phyloP scores from a whole-genome alignment of 345 rosid genomes.

The Lenwebbia sp. region DNA sequence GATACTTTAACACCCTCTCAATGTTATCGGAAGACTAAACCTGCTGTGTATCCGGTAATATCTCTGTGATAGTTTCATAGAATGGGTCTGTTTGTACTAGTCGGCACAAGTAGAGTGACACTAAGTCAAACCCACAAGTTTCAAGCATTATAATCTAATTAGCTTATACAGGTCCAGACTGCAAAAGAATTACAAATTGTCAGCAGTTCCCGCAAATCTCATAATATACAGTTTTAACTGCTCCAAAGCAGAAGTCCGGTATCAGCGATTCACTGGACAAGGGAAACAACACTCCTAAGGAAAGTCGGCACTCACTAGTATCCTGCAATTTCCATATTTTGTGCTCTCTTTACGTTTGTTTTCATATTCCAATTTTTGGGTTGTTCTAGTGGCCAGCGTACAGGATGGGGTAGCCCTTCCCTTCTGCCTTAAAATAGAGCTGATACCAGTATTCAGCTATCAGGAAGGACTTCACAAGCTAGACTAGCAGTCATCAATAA shows the following conservation, averaged over 20 bases:
- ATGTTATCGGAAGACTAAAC: neutral
- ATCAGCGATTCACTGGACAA: neutral
- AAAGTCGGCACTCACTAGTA: neutral
- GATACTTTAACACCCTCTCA: neutral
- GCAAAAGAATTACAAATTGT: neutral
- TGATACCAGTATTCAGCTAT: neutral
- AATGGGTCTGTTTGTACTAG: neutral
- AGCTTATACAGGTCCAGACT: neutral
- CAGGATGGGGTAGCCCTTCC: neutral
- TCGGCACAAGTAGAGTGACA: neutral
- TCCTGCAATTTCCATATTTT: neutral
- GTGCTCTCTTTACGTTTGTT: neutral
- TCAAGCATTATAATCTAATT: neutral
- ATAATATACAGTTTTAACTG: neutral
- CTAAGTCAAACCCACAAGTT: neutral
- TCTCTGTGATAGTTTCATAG: neutral
- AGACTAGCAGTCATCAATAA: neutral
- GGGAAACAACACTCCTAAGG: neutral
- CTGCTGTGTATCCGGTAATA: neutral
- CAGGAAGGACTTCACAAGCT: neutral
- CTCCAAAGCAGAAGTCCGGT: neutral
- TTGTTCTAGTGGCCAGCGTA: neutral
- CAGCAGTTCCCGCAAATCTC: neutral
- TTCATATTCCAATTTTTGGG: neutral
- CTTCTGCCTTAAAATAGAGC: neutral